Evolutionary conservation across 2,329 filamentous ascomycete genomes (phyloP).

Genomic region (Corinectria fuckeliana): DNA sequence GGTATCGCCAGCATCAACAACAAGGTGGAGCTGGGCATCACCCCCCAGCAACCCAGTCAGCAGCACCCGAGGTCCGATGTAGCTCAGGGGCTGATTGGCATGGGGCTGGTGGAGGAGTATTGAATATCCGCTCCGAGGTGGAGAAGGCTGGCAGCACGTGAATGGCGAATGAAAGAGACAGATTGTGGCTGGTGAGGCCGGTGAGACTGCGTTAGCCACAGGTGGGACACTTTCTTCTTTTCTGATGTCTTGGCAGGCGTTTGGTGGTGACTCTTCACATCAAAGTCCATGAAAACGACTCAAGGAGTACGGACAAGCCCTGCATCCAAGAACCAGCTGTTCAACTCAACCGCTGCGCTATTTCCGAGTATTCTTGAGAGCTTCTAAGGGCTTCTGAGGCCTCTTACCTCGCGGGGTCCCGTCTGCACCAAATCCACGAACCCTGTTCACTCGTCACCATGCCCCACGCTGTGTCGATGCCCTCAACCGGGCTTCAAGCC

Average conservation of each 20-base stretch:
- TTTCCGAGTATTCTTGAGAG: background rate
- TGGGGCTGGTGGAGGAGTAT: slow-evolving; percentile 18
- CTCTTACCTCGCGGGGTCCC: background rate
- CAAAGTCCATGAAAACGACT: slow-evolving; percentile 29
- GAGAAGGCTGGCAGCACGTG: slow-evolving; percentile 26
- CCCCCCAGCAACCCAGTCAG: slow-evolving; percentile 38
- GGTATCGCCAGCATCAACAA: slow-evolving; percentile 39
- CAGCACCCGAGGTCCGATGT: slow-evolving; percentile 36
- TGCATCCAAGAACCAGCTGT: slow-evolving; percentile 11
- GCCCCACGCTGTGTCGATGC: slow-evolving; percentile 78
- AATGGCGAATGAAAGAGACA: slow-evolving; percentile 6
- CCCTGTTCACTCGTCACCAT: slow-evolving; percentile 50
- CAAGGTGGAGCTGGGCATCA: slow-evolving; percentile 23
- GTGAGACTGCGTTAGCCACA: slow-evolving; percentile 34
- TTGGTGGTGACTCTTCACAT: slow-evolving; percentile 39
- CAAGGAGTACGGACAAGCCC: slow-evolving; percentile 14
- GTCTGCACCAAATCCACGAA: slow-evolving; percentile 4
- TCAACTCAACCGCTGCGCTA: background rate
- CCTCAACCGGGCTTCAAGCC: slow-evolving; percentile 80
- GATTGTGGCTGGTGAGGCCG: slow-evolving; percentile 21
- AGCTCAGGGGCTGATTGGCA: slow-evolving; percentile 35
- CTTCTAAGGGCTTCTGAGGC: background rate
- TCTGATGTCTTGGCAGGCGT: slow-evolving; percentile 34
- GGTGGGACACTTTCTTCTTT: slow-evolving; percentile 35
- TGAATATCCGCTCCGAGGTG: slow-evolving; percentile 39